phyloP scores from a whole-genome alignment of 805 yeast species.

The Candida ulmi region DNA sequence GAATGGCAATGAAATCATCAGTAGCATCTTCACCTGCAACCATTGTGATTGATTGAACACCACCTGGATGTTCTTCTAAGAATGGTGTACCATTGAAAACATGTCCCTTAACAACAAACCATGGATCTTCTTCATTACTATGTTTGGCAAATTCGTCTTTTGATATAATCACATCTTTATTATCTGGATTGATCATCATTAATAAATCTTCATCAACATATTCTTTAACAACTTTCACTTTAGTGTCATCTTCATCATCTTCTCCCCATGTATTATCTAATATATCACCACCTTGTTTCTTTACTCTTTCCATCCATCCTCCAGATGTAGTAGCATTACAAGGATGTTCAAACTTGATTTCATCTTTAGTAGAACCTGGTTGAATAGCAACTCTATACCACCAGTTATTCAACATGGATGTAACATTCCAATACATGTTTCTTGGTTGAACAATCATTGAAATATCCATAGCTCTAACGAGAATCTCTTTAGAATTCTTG shows the following conservation, averaged over 20 bases:
- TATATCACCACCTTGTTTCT: slow-evolving; percentile 26
- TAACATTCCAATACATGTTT: slow-evolving; percentile 33
- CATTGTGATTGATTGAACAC: slow-evolving; percentile 21
- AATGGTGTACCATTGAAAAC: slow-evolving; percentile 31
- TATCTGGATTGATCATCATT: slow-evolving; percentile 26
- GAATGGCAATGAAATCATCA: slow-evolving; percentile 30
- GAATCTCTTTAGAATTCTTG: slow-evolving; percentile 21
- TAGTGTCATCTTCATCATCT: slow-evolving; percentile 9
- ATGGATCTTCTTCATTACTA: slow-evolving; percentile 7
- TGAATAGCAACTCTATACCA: slow-evolving; percentile 29
- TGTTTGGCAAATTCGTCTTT: slow-evolving; percentile 8
- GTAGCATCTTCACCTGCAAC: slow-evolving; percentile 26
- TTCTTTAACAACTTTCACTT: slow-evolving; percentile 4
- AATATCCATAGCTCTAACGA: slow-evolving; percentile 32
- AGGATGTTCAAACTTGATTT: slow-evolving; percentile 24
- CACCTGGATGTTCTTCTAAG: slow-evolving; percentile 29
- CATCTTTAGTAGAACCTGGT: slow-evolving; percentile 8
- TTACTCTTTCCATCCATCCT: slow-evolving; percentile 34
- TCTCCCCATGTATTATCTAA: slow-evolving; percentile 29
- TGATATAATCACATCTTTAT: slow-evolving; percentile 5
- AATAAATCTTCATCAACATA: slow-evolving; percentile 22
- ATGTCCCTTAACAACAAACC: slow-evolving; percentile 29
- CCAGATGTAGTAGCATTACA: slow-evolving; percentile 21
- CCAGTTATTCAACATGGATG: slow-evolving; percentile 32
- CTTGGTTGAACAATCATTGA: slow-evolving; percentile 31